Percentiles rank a stretch among this genome's conserved stretches.
Conservation (phyloP, 2,329 filamentous ascomycete genomes). For the Aspergillus sp. region DNA sequence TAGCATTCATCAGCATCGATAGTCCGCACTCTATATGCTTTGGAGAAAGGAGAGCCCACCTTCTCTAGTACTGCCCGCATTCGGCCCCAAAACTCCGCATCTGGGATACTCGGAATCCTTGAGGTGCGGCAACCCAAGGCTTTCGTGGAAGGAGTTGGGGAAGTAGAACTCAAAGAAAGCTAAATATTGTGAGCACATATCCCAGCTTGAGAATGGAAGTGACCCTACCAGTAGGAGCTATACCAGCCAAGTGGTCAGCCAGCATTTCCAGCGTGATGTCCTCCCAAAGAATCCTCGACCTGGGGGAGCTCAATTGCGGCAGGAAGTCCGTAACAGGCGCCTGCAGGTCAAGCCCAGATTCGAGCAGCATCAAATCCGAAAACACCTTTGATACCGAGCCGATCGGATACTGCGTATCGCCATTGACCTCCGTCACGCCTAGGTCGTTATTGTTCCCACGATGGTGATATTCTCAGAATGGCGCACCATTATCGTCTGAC, state of each 20-base stretch:
- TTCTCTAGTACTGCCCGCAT: slow-evolving; percentile 38
- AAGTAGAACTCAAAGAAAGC: slow-evolving; percentile 46
- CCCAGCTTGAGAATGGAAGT: background rate
- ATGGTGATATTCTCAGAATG: slow-evolving; percentile 52
- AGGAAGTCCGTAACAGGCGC: slow-evolving; percentile 42
- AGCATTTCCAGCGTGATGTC: slow-evolving; percentile 46
- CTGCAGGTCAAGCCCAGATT: slow-evolving; percentile 41
- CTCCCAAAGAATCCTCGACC: slow-evolving; percentile 39
- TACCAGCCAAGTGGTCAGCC: slow-evolving; percentile 43
- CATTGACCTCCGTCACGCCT: slow-evolving; percentile 39
- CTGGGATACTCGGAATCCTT: slow-evolving; percentile 39
- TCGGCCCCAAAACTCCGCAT: slow-evolving; percentile 45
- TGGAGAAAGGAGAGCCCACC: slow-evolving; percentile 25
- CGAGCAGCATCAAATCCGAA: slow-evolving; percentile 44
- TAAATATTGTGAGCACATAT: slow-evolving; percentile 11
- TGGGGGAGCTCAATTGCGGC: slow-evolving; percentile 32
- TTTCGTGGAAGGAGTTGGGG: slow-evolving; percentile 40
- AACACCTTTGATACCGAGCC: slow-evolving; percentile 49
- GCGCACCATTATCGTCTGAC: slow-evolving; percentile 23
- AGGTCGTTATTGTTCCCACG: slow-evolving; percentile 38
- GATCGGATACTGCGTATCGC: slow-evolving; percentile 49
- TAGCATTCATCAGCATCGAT: slow-evolving; percentile 20
- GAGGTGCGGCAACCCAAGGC: slow-evolving; percentile 45
- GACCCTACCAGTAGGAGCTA: slow-evolving; percentile 43
- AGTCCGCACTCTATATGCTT: background rate